Percentiles rank a stretch among this genome's conserved stretches.
Conservation (phyloP, 1,284 basidiomycete genomes). For the Sparassis latifolia region DNA sequence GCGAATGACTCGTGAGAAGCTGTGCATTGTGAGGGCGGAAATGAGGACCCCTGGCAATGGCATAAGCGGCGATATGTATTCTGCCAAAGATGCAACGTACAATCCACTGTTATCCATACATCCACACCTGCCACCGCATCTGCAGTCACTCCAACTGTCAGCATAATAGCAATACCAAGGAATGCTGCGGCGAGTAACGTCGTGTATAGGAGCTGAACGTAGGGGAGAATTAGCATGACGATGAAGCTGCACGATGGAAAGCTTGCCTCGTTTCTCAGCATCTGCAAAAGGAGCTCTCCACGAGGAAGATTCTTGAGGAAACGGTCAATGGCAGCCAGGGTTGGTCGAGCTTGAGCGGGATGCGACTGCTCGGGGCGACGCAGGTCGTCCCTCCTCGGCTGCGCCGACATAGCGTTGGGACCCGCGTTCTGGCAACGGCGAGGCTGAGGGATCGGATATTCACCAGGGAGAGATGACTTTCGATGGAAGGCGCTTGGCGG, state of each 20-base stretch:
- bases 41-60: conserved; percentile 44
- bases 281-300: conserved; percentile 43
- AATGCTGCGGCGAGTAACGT: conserved; percentile 46
- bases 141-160: conserved; percentile 44
- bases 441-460: conserved; percentile 20
- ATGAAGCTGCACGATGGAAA: background rate
- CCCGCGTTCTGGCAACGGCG: conserved; percentile 3
- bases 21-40: conserved; percentile 53
- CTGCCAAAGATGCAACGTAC: conserved; percentile 30
- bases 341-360: conserved; percentile 22
- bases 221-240: no score
- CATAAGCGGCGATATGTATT: conserved; percentile 5
- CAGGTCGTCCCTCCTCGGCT: no score
- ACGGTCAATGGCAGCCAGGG: conserved; percentile 28
- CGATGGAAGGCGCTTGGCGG: conserved; percentile 18
- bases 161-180: conserved; percentile 42
- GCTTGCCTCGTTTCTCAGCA: conserved; percentile 54
- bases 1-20: conserved; percentile 52
- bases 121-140: conserved; percentile 37
- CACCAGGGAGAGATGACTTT: conserved; percentile 19
- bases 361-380: no score
- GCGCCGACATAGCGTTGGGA: no score
- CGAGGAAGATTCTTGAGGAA: conserved; percentile 45
- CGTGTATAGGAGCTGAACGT: conserved; percentile 47
- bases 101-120: conserved; percentile 51